Percentiles rank a stretch among this genome's conserved stretches.
Evolutionary conservation across 2,329 filamentous ascomycete genomes (phyloP).

Genomic region (Corynespora cassiicola): DNA sequence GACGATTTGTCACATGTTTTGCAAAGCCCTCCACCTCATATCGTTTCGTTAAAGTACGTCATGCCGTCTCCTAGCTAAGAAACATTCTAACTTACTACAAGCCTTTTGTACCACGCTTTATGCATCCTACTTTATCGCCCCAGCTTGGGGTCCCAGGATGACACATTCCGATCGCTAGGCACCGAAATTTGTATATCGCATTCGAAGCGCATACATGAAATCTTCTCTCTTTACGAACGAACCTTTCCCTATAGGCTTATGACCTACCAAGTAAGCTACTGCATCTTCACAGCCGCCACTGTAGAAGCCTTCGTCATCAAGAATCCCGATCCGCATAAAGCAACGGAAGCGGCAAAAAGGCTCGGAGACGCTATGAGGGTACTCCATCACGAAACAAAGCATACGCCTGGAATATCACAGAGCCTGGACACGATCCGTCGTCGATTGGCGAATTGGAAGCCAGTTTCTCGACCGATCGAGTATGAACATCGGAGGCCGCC

Average conservation of each 20-base stretch:
- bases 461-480: no score
- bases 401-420: not conserved
- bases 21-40: constrained; percentile 19
- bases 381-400: not conserved
- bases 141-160: constrained; percentile 14
- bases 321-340: not conserved
- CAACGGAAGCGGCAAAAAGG: not conserved
- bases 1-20: constrained; percentile 6
- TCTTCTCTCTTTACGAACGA: constrained; percentile 17
- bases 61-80: no score
- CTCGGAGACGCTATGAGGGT: not conserved
- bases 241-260: constrained; percentile 19
- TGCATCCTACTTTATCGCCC: constrained; percentile 24
- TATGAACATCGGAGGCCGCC: no score
- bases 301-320: constrained; percentile 19
- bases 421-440: constrained; percentile 1
- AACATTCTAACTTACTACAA: not conserved
- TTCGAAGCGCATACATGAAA: constrained; percentile 16
- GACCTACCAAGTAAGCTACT: constrained; percentile 23
- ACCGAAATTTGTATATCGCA: no score
- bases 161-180: no score
- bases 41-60: constrained; percentile 18
- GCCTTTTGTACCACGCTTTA: constrained; percentile 18
- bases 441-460: not conserved
- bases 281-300: constrained; percentile 24